Conservation (phyloP, 2,329 filamentous ascomycete genomes). For the Catunica adiposa region DNA sequence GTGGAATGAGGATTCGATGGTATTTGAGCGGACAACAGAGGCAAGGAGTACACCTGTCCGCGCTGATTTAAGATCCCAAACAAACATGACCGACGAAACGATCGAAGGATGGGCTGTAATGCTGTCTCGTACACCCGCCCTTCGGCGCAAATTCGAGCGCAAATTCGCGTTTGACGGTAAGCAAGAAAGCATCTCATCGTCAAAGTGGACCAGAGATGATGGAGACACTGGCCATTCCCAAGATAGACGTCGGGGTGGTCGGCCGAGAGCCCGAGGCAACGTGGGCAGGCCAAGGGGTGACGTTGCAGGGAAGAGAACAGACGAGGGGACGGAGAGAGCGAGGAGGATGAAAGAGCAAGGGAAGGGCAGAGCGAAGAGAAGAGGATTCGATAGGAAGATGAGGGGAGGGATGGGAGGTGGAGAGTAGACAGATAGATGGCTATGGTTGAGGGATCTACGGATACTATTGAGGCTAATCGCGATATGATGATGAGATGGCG, state of each 20-base stretch:
- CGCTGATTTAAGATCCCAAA: conserved; percentile 52
- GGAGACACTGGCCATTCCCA: conserved; percentile 1
- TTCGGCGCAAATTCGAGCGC: conserved; percentile 52
- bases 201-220: conserved; percentile 35
- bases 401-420: not conserved
- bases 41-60: no score
- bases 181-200: conserved; percentile 48
- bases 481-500: no score
- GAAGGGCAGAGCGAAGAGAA: not conserved
- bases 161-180: conserved; percentile 51
- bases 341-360: not conserved
- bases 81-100: conserved; percentile 80
- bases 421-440: not conserved
- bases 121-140: conserved; percentile 55
- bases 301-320: not conserved
- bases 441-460: no score
- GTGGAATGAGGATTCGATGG: conserved; percentile 45
- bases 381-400: not conserved
- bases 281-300: not conserved
- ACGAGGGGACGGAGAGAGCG: not conserved
- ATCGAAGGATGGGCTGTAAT: conserved; percentile 92
- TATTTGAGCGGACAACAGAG: conserved; percentile 53
- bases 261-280: not conserved
- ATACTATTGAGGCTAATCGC: no score
- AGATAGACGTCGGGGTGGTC: not conserved